phyloP scores from a whole-genome alignment of 331 rosid species.

The Erythrophleum ivorense region DNA sequence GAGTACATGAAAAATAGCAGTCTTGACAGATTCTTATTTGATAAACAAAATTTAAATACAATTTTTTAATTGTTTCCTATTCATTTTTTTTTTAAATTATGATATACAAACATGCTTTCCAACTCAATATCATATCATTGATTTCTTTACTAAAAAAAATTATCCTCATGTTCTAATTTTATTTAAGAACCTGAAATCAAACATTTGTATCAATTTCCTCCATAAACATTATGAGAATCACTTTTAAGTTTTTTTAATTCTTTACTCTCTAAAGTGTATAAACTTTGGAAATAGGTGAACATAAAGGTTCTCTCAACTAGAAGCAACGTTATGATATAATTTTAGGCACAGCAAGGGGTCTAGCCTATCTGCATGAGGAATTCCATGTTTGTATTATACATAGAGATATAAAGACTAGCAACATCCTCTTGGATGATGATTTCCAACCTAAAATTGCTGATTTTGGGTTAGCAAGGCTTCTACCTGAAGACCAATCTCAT shows the following conservation, averaged over 20 bases:
- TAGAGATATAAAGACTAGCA: no score
- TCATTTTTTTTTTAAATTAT: no score
- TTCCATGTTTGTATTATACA: no score
- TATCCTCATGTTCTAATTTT: no score
- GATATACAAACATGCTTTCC: no score
- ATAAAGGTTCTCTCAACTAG: conserved; percentile 18
- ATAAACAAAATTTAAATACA: conserved; percentile 35
- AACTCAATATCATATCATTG: no score
- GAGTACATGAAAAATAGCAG: conserved; percentile 76
- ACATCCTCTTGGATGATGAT: conserved; percentile 68
- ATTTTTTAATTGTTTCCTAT: no score
- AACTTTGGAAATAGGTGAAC: conserved; percentile 47
- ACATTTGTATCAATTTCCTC: conserved; percentile 35
- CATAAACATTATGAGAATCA: not conserved
- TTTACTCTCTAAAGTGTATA: not conserved
- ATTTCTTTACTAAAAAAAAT: no score
- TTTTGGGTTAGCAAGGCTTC: conserved; percentile 70
- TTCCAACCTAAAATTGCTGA: conserved; percentile 72
- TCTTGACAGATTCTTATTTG: conserved; percentile 71
- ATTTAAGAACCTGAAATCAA: not conserved
- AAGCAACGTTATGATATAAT: no score
- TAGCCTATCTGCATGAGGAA: no score
- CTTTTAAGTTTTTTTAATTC: not conserved
- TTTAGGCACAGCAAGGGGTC: no score
- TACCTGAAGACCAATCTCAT: conserved; percentile 69